These are phyloP conservation scores for Salix arbutifolia DNA, from an alignment of 345 rosid species.

Conservation along the genomic window DNA sequence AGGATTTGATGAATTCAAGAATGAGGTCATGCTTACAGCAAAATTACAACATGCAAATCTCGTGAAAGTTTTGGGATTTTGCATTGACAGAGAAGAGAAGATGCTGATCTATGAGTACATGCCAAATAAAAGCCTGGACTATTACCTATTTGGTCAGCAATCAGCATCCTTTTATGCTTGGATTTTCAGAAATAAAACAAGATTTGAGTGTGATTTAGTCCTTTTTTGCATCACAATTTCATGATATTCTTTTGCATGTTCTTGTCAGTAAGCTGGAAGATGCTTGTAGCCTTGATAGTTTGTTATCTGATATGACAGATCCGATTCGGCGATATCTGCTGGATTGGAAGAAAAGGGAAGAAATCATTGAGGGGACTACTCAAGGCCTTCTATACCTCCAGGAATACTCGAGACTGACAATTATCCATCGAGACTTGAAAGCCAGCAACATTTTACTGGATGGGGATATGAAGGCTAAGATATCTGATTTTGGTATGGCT, in stretches of 20 bases:
- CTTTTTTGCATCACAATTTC: too few relatives aligned
- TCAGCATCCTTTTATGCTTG: not conserved
- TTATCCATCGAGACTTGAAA: conserved; percentile 44
- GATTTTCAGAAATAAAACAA: not conserved
- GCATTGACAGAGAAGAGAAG: conserved; percentile 32
- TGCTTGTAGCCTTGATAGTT: too few relatives aligned
- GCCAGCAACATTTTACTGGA: conserved; percentile 44
- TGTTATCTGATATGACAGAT: conserved; percentile 14
- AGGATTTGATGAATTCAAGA: conserved; percentile 36
- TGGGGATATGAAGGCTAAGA: conserved; percentile 34
- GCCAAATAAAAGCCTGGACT: conserved; percentile 25
- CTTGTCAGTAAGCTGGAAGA: too few relatives aligned
- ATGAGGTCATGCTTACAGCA: conserved; percentile 36
- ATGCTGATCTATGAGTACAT: conserved; percentile 21
- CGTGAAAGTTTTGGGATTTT: conserved; percentile 29
- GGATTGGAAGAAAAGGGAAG: conserved; percentile 32
- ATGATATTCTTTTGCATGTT: not conserved
- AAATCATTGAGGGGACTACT: conserved; percentile 39
- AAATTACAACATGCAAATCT: conserved; percentile 44
- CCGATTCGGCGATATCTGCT: conserved; percentile 3
- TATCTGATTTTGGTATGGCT: conserved; percentile 46
- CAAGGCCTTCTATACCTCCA: conserved; percentile 50
- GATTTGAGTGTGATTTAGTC: too few relatives aligned
- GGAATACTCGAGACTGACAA: conserved; percentile 43
- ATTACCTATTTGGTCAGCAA: conserved; percentile 26